Conservation (phyloP, 2,329 filamentous ascomycete species). For the Arthrinium phaeospermum region DNA sequence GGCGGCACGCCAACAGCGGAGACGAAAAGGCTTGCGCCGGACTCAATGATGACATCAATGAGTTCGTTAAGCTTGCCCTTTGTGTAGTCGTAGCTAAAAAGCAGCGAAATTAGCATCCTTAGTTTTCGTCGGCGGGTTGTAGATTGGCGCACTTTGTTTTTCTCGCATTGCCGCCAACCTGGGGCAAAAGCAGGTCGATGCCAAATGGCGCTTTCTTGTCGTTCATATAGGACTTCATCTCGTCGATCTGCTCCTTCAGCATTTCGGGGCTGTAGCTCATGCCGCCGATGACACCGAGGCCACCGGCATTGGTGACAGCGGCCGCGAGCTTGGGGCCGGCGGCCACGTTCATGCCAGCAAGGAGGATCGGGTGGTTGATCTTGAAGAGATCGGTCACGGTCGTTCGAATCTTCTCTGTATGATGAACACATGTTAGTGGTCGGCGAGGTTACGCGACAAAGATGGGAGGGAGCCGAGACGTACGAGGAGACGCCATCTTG, state of each 20-base stretch:
- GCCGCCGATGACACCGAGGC: conserved; percentile 94
- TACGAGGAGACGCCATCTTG: conserved; percentile 39
- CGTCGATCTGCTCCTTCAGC: conserved; percentile 91
- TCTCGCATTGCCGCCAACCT: conserved; percentile 90
- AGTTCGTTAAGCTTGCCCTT: conserved; percentile 97
- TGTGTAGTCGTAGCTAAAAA: conserved; percentile 92
- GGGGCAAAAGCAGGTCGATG: conserved; percentile 90
- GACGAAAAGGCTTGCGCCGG: conserved; percentile 90
- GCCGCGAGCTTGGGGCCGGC: conserved; percentile 95
- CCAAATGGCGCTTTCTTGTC: conserved; percentile 97
- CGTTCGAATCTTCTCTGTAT: conserved; percentile 84
- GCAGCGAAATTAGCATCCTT: conserved; percentile 28
- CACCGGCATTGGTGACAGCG: conserved; percentile 95
- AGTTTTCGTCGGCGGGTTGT: not conserved
- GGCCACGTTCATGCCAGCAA: conserved; percentile 99
- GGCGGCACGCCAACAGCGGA: conserved; percentile 95
- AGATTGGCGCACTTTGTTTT: conserved; percentile 78
- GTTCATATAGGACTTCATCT: conserved; percentile 85
- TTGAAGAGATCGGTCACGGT: conserved; percentile 93
- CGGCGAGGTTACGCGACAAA: not conserved
- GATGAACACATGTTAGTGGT: conserved; percentile 29
- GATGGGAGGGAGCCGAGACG: conserved; percentile 12
- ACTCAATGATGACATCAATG: conserved; percentile 90
- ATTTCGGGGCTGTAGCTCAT: conserved; percentile 97
- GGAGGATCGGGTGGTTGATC: conserved; percentile 95